These are phyloP conservation scores for Mortierella polycephala DNA, from an alignment of 371 early-diverging fungal genomes.

Conservation along the genomic window DNA sequence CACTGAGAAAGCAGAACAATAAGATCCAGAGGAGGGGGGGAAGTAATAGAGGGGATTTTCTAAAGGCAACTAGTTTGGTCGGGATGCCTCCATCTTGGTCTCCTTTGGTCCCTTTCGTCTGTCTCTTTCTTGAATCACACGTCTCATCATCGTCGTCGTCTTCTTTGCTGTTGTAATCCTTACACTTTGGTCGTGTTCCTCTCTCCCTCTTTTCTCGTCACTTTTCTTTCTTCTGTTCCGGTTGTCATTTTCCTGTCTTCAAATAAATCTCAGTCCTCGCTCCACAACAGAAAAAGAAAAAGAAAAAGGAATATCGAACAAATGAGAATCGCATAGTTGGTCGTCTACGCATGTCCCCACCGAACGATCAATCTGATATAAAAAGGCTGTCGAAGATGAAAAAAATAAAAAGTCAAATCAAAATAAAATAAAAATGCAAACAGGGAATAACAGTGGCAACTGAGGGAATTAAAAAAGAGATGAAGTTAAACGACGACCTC, in stretches of 20 bases:
- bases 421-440: constrained; percentile 5
- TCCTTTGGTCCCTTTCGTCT: neutral
- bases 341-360: constrained; percentile 22
- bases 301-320: constrained; percentile 6
- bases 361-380: constrained; percentile 11
- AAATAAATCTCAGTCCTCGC: neutral
- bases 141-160: neutral
- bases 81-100: constrained; percentile 36
- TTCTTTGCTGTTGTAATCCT: constrained; percentile 9
- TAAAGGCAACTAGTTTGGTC: constrained; percentile 42
- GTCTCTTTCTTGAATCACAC: constrained; percentile 1
- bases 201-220: constrained; percentile 6
- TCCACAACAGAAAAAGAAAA: constrained; percentile 9
- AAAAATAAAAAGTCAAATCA: constrained; percentile 2
- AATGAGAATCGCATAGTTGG: constrained; percentile 23
- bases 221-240: neutral
- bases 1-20: constrained; percentile 5
- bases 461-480: neutral
- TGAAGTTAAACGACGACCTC: constrained; percentile 37
- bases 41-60: neutral
- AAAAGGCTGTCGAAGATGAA: constrained; percentile 7
- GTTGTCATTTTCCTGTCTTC: too few relatives aligned
- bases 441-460: neutral
- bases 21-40: neutral
- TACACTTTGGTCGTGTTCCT: constrained; percentile 35